Evolutionary conservation across 495 filamentous ascomycete species (phyloP), one percentile per base, ranked within the genome.

Genomic region (Antarctomyces pellizariae): DNA sequence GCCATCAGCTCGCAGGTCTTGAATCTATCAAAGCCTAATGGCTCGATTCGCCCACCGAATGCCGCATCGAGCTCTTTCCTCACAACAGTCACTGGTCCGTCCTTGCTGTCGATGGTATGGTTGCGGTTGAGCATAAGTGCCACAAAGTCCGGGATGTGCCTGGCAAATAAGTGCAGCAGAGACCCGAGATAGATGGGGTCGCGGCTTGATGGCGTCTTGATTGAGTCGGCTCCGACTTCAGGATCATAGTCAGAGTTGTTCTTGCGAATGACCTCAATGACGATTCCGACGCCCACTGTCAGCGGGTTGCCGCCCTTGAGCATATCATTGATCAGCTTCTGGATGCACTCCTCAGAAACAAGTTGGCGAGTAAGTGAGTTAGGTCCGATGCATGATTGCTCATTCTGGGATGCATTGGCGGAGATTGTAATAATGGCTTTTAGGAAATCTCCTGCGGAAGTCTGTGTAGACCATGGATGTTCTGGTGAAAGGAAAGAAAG

Each of bases 1-100:
- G 86, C 86, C 89, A 99, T 95, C 36, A 99, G 56, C 48, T 99
- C 86, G 44, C 89, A 99, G 0, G 86, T 92, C 57, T 99, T 99
- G 57, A 99, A 99, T 6, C 86, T 60, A 46, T 99, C 86, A 41
- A 99, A 99, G 1, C 86, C 89, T 10, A 99, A 56, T 5, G 89
- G 84, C 50, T 99, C 83, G 30, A 95, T 91, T 43, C 68, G 74
- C 26, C 64, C 63, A 17, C 84, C 84, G 55, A 84, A 99, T 1
- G 86, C 84, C 4, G 72, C 73, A 34, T 64, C 75, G 35, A 92
- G 55, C 29, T 71, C 63, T 24, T 68, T 65, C 30, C 63, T 57
- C 30, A 61, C 63, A 16, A 66, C 59, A 5, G 48, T 57, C 31
- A 59, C 66, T 12, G 63, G 56, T 16, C 64, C 62, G 33, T 63